A percentile compares a stretch with the other conserved stretches of the same genome.
Evolutionary conservation across 108 stramenopile species (phyloP).

Genomic region (Cyclotella choctawhatcheeana): DNA sequence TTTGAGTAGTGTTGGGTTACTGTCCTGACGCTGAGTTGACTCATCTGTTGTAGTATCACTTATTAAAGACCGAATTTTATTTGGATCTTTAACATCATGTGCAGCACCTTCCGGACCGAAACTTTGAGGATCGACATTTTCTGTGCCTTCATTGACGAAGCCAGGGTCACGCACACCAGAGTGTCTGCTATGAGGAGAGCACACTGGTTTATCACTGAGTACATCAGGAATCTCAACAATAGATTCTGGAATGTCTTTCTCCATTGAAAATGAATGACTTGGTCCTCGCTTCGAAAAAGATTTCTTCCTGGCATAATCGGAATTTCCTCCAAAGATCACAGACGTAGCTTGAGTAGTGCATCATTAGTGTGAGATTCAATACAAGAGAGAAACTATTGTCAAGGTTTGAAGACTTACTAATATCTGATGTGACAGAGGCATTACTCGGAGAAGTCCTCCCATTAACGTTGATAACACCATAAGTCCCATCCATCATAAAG

Average conservation of each 20-base stretch:
- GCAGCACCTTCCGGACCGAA: background rate
- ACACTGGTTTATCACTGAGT: conserved; percentile 2
- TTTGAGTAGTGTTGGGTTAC: conserved; percentile 21
- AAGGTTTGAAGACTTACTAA: too few species aligned
- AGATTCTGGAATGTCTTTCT: conserved; percentile 9
- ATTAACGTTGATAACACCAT: conserved; percentile 37
- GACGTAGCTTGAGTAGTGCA: too few species aligned
- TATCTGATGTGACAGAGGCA: conserved; percentile 51
- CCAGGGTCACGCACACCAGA: background rate
- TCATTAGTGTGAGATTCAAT: too few species aligned
- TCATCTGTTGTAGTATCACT: conserved; percentile 26
- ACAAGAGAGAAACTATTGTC: too few species aligned
- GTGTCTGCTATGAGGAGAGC: background rate
- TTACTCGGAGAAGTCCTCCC: conserved; percentile 26
- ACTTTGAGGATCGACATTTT: conserved; percentile 17
- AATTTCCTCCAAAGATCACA: conserved; percentile 45
- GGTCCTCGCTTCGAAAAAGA: background rate
- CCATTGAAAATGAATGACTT: background rate
- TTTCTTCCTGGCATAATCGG: conserved; percentile 30
- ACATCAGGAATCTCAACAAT: background rate
- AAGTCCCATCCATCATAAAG: conserved; percentile 27
- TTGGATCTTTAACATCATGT: conserved; percentile 16
- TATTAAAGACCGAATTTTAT: conserved; percentile 37
- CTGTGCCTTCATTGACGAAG: conserved; percentile 3
- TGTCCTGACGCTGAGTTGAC: background rate